These are phyloP conservation scores for Diaporthe sp. DNA, from an alignment of 2,329 filamentous ascomycete genomes.

Conservation along the genomic window DNA sequence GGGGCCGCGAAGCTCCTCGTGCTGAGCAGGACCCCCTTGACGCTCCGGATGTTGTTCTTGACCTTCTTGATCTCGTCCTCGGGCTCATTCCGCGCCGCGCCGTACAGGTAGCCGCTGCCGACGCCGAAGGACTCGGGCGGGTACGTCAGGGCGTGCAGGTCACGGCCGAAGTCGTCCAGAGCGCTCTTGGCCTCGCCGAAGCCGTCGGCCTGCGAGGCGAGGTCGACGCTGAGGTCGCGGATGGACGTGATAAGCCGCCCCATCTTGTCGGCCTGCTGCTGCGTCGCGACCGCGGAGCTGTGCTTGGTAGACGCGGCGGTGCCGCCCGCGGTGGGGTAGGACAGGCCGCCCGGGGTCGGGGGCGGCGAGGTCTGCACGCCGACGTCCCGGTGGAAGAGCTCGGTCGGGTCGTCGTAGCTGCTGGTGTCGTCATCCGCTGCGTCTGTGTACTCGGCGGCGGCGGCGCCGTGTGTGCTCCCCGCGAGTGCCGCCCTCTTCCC, in stretches of 20 bases:
- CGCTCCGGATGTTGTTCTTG: constrained; percentile 81
- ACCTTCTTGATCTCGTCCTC: constrained; percentile 81
- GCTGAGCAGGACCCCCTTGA: constrained; percentile 84
- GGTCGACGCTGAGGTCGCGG: constrained; percentile 59
- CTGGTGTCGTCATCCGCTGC: constrained; percentile 55
- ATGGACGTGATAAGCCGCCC: constrained; percentile 58
- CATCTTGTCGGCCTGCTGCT: constrained; percentile 60
- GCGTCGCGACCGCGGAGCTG: constrained; percentile 46
- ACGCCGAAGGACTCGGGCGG: constrained; percentile 54
- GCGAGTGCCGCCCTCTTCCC: constrained; percentile 44
- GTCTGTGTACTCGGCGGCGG: constrained; percentile 32
- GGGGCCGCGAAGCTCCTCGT: constrained; percentile 78
- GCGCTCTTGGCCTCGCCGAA: constrained; percentile 66
- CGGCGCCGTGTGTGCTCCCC: constrained; percentile 40
- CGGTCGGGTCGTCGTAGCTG: constrained; percentile 75
- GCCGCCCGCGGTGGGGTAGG: constrained; percentile 43
- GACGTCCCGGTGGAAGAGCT: constrained; percentile 85
- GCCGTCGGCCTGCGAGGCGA: constrained; percentile 61
- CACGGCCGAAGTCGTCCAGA: constrained; percentile 73
- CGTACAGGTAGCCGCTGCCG: constrained; percentile 58
- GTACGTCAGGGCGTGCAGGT: constrained; percentile 74
- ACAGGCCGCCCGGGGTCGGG: constrained; percentile 53
- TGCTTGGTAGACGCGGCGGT: constrained; percentile 34
- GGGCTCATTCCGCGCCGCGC: constrained; percentile 63
- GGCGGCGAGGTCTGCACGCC: constrained; percentile 80